phyloP scores from a whole-genome alignment of 441 rosid species.

The Codiaeum variegatum region DNA sequence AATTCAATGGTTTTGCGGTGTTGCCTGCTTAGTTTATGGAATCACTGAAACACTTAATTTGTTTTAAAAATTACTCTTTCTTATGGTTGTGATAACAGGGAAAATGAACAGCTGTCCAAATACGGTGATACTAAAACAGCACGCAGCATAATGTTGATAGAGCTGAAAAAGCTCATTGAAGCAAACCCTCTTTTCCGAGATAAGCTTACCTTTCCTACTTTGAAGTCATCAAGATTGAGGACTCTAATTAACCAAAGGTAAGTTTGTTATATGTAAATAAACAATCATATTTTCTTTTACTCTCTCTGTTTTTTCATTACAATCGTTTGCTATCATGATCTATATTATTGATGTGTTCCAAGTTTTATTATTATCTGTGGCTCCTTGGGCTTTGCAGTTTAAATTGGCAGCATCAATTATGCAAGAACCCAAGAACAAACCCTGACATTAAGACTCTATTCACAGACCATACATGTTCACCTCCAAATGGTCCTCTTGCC shows the following conservation, averaged over 20 bases:
- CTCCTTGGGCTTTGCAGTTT: slow-evolving; percentile 46
- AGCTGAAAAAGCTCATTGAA: slow-evolving; percentile 77
- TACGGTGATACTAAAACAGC: slow-evolving; percentile 88
- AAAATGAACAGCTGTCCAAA: slow-evolving; percentile 85
- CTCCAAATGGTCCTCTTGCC: slow-evolving; percentile 79
- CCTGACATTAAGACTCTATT: slow-evolving; percentile 89
- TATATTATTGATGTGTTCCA: neutral
- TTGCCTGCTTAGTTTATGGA: slow-evolving; percentile 16
- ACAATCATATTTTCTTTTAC: neutral
- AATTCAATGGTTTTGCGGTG: neutral
- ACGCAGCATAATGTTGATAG: slow-evolving; percentile 68
- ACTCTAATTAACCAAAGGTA: slow-evolving; percentile 93
- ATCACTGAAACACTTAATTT: neutral
- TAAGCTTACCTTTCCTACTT: slow-evolving; percentile 67
- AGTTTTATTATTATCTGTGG: slow-evolving; percentile 13
- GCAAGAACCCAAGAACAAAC: slow-evolving; percentile 83
- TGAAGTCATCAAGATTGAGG: slow-evolving; percentile 80
- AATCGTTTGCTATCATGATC: slow-evolving; percentile 11
- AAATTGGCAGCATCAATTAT: slow-evolving; percentile 89
- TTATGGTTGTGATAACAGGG: slow-evolving; percentile 42
- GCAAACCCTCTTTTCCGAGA: slow-evolving; percentile 89
- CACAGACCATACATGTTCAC: slow-evolving; percentile 73
- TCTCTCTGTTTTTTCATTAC: neutral
- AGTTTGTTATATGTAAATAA: slow-evolving; percentile 5
- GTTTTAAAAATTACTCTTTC: neutral